These are phyloP conservation scores for Lasiosphaeriaceae sp. DNA, from an alignment of 495 filamentous ascomycete species.

Conservation along the genomic window DNA sequence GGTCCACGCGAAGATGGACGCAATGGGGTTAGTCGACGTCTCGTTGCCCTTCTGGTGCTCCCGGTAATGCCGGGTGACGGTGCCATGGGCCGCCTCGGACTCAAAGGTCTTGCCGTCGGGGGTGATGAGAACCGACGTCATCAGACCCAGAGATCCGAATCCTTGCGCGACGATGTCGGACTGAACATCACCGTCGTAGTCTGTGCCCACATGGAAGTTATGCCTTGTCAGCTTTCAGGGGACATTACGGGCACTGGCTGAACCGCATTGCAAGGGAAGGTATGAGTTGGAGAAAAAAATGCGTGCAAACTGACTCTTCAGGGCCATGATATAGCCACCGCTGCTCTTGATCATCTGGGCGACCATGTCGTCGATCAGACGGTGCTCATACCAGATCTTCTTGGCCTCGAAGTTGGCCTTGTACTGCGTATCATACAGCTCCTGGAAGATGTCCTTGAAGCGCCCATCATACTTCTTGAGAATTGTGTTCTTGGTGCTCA, in stretches of 20 bases:
- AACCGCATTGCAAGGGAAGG: no score
- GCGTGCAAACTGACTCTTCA: conserved; percentile 67
- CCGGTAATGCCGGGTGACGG: conserved; percentile 96
- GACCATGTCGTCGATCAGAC: conserved; percentile 99
- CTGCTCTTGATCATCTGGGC: conserved; percentile 99
- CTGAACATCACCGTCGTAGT: conserved; percentile 99
- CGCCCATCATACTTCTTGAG: conserved; percentile 96
- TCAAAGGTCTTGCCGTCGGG: conserved; percentile 95
- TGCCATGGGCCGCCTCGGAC: conserved; percentile 96
- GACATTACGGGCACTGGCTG: no score
- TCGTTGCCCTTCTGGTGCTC: conserved; percentile 96
- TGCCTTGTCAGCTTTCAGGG: no score
- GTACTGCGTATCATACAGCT: conserved; percentile 86
- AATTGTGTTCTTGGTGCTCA: conserved; percentile 99
- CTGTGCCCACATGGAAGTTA: conserved; percentile 36
- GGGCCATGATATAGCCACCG: conserved; percentile 91
- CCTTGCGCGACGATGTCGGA: conserved; percentile 98
- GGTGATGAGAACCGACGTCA: conserved; percentile 96
- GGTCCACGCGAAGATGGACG: conserved; percentile 98
- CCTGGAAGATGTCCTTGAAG: conserved; percentile 99
- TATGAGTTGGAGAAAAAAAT: not conserved
- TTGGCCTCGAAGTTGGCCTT: conserved; percentile 83
- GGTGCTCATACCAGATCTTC: conserved; percentile 98
- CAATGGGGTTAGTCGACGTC: conserved; percentile 98
- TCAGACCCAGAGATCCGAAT: conserved; percentile 94